phyloP scores from a whole-genome alignment of 768 basidiomycete genomes.

The Boletus rubropictus region DNA sequence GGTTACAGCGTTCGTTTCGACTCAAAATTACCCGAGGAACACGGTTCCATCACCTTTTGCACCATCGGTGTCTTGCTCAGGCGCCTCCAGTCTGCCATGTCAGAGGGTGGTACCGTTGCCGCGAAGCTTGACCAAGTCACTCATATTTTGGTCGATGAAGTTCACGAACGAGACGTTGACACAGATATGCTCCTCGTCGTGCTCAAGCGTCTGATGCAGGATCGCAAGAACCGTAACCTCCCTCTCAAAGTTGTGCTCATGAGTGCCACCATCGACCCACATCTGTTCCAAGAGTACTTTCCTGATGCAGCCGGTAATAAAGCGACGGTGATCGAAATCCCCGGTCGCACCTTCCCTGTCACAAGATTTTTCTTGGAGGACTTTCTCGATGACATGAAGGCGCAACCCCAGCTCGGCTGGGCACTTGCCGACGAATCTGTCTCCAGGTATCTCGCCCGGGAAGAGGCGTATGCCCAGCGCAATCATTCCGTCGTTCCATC shows the following conservation, averaged over 20 bases:
- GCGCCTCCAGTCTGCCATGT: conserved; percentile 70
- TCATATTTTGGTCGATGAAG: conserved; percentile 92
- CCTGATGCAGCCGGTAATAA: conserved; percentile 50
- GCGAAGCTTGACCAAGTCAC: conserved; percentile 67
- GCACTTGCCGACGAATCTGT: conserved; percentile 68
- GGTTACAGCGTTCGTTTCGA: conserved; percentile 96
- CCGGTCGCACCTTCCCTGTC: conserved; percentile 92
- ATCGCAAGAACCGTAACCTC: conserved; percentile 62
- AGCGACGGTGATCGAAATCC: conserved; percentile 71
- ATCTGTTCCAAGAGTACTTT: conserved; percentile 87
- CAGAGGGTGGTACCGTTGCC: conserved; percentile 34
- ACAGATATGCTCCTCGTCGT: conserved; percentile 87
- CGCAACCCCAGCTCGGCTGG: conserved; percentile 44
- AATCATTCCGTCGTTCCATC: neutral
- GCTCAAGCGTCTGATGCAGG: conserved; percentile 73
- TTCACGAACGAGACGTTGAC: conserved; percentile 92
- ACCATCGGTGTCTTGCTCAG: conserved; percentile 90
- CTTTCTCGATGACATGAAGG: conserved; percentile 49
- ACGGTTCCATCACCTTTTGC: conserved; percentile 88
- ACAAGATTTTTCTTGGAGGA: conserved; percentile 76
- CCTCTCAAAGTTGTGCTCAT: conserved; percentile 86
- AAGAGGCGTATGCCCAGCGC: conserved; percentile 31
- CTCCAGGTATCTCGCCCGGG: conserved; percentile 62
- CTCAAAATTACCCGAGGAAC: conserved; percentile 63
- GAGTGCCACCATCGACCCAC: conserved; percentile 94